phyloP scores from a whole-genome alignment of 1,284 basidiomycete species.

The Meira miltonrushii region DNA sequence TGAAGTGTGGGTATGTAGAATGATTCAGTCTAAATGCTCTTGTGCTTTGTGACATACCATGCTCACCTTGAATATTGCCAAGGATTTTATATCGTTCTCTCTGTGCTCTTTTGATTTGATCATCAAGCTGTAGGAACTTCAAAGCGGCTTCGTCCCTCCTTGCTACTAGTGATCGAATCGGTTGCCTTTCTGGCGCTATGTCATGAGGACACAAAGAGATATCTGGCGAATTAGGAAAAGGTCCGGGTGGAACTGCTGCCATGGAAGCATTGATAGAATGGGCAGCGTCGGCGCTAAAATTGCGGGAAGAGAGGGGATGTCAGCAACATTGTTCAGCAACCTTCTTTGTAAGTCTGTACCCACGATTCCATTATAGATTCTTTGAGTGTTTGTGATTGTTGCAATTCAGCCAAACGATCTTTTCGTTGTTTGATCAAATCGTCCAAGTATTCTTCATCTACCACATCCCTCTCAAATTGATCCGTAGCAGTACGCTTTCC shows the following conservation, averaged over 20 bases:
- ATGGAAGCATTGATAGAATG: constrained; percentile 1
- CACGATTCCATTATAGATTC: background rate
- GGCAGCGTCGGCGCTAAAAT: background rate
- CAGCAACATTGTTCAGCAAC: background rate
- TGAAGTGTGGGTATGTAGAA: no score
- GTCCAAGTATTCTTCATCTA: background rate
- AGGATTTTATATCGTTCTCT: background rate
- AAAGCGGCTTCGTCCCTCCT: background rate
- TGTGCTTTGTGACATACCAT: no score
- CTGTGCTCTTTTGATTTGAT: background rate
- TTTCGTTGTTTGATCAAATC: background rate
- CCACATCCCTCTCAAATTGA: background rate
- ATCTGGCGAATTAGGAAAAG: background rate
- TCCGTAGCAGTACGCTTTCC: background rate
- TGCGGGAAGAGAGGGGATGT: background rate
- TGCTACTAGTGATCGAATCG: background rate
- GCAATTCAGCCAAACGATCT: background rate
- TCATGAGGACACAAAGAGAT: background rate
- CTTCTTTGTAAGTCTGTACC: background rate
- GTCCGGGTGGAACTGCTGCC: background rate
- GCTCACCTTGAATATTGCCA: background rate
- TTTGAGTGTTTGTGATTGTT: background rate
- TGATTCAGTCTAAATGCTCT: no score
- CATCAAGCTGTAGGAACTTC: background rate
- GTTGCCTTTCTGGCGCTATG: background rate